Evolutionary conservation across 306 rosid genomes (phyloP).

Genomic region (Trifolium fragiferum): DNA sequence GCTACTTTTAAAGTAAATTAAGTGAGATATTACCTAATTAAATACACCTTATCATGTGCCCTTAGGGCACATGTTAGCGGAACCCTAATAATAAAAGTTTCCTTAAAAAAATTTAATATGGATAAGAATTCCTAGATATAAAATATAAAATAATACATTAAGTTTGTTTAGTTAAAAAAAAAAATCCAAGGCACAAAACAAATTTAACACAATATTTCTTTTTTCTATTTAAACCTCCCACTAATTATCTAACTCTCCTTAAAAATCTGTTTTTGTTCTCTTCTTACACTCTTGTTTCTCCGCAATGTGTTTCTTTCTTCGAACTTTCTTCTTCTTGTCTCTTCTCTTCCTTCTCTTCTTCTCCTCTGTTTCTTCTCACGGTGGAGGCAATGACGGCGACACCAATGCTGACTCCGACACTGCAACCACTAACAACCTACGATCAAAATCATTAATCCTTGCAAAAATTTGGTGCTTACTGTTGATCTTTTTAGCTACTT

Average conservation of each 20-base stretch:
- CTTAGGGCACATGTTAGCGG: too few species aligned
- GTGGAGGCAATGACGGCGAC: conserved; percentile 46
- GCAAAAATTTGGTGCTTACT: conserved; percentile 66
- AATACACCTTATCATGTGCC: too few species aligned
- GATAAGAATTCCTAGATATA: too few species aligned
- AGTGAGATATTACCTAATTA: too few species aligned
- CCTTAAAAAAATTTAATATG: too few species aligned
- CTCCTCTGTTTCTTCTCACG: conserved; percentile 57
- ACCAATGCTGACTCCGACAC: not conserved
- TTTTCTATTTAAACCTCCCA: conserved; percentile 3
- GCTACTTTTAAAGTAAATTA: too few species aligned
- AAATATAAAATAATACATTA: too few species aligned
- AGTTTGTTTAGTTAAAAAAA: too few species aligned
- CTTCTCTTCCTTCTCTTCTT: conserved; percentile 43
- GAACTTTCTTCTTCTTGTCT: conserved; percentile 6
- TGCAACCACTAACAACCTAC: conserved; percentile 32
- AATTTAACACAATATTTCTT: too few species aligned
- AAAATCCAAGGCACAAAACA: too few species aligned
- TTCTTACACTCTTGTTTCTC: not conserved
- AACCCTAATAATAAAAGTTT: too few species aligned
- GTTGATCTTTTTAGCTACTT: conserved; percentile 63
- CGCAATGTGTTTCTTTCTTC: conserved; percentile 36
- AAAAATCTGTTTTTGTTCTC: not conserved
- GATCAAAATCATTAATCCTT: conserved; percentile 54
- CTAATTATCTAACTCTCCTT: not conserved